Base-by-base conservation (phyloP, 2,329 filamentous ascomycete species). In the Phialocephala sp. region DNA sequence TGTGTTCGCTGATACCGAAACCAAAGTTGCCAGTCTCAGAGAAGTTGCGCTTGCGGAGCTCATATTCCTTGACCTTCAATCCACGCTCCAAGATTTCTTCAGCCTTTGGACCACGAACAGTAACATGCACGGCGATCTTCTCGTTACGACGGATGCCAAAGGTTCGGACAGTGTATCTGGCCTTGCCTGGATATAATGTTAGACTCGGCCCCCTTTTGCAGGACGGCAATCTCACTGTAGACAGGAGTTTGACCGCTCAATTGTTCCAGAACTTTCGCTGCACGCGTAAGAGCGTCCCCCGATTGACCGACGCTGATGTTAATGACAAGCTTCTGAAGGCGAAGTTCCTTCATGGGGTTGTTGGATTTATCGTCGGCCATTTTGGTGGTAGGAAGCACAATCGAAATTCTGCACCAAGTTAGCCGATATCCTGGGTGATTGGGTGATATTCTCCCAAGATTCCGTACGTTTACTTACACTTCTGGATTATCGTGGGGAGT, bases 121-220 rank as follows among this genome's bases (percentile, higher is more conserved):
- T 99, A 81, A 99, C 95, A 88, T 99, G 95, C 76, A 99, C 95
- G 75, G 95, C 87, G 80, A 99, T 99, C 92, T 97, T 98, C 84
- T 99, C 95, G 91, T 99, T 99, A 93, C 95, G 94, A 83, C 95
- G 94, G 89, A 99, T 99, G 91, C 95, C 95, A 85, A 99, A 99
- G 81, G 94, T 98, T 87, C 95, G 94, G 89, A 99, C 95, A 77
- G 95, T 99, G 91, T 98, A 99, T 81, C 95, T 93, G 83, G 95
- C 95, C 92, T 99, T 99, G 93, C 91, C 92, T 94, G 79, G 64
- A 27, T 59, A 60, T 27, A 62, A 36, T 39, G 12, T 75, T 68
- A 73, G 68, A 65, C 8, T 64, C 61, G 45, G 20, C 37, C 11
- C 66, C 56, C 60, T 68, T 55, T 68, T 74, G 62, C n/a, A 45